Percentiles rank a stretch among this genome's conserved stretches.
phyloP scores from a whole-genome alignment of 139 green algal genomes.

The Coelastrella sp. region DNA sequence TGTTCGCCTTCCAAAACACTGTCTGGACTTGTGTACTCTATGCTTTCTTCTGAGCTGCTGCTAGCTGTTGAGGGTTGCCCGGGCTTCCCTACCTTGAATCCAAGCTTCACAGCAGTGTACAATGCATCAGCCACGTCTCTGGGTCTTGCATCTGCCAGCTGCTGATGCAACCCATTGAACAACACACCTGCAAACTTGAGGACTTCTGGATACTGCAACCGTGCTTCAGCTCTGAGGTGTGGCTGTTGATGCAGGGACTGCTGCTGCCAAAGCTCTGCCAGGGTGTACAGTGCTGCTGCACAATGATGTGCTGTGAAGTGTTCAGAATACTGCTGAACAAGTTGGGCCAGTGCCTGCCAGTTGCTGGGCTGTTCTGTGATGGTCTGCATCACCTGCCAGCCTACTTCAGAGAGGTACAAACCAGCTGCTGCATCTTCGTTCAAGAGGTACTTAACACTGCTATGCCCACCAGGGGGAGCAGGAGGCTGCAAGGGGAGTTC shows the following conservation, averaged over 20 bases:
- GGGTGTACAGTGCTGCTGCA: slow-evolving; percentile 34
- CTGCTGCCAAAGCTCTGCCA: slow-evolving; percentile 25
- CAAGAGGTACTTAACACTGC: too few relatives aligned
- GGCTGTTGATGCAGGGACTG: slow-evolving; percentile 5
- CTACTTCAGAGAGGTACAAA: background rate
- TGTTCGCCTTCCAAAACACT: background rate
- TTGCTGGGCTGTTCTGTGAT: background rate
- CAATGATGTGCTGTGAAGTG: slow-evolving; percentile 20
- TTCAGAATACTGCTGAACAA: background rate
- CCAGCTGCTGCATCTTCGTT: too few relatives aligned
- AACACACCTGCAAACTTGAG: background rate
- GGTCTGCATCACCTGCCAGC: background rate
- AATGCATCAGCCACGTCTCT: slow-evolving; percentile 36
- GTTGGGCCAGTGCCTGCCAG: slow-evolving; percentile 27
- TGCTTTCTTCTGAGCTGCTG: too few relatives aligned
- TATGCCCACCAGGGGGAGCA: too few relatives aligned
- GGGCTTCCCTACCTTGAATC: background rate
- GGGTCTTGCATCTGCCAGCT: background rate
- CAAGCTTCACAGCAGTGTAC: background rate
- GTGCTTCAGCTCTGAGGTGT: background rate
- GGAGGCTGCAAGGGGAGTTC: too few relatives aligned
- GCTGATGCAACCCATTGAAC: slow-evolving; percentile 8
- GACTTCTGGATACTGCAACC: background rate
- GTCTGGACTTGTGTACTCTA: background rate
- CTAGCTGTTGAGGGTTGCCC: too few relatives aligned